Base-by-base conservation (phyloP, 352 stramenopile genomes). In the Globisporangium camurandrum region DNA sequence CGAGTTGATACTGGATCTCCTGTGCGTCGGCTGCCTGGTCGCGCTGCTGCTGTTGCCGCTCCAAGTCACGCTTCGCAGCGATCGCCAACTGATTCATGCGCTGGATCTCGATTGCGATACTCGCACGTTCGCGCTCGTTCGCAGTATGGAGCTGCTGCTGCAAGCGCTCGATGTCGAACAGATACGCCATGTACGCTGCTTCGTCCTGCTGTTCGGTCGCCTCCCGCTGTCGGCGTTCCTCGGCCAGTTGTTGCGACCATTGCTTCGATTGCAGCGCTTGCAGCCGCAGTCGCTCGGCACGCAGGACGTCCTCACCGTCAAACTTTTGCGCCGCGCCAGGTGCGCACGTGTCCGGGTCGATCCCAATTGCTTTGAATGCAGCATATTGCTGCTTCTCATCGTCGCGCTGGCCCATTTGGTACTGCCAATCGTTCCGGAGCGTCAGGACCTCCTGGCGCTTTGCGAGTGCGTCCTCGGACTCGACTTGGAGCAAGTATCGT, bases 401-500 rank as follows among this genome's bases (percentile, higher is more conserved):
- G 2, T 69, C 57, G 0, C 50, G 37, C 54, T 77, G 51, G 1
- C 49, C 57, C 8, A 44, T 51, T n/a, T 90, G 79, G 17, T 61
- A 45, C 8, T 65, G 47, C 75, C 79, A 90, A 62, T 88, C 74
- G 44, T 82, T 85, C 16, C 69, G 67, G 31, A 91, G 62, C 27
- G 73, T 86, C 24, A 84, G 41, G 26, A 84, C 23, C 55, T 91
- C 76, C 20, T 78, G 67, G 23, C 74, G 74, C 51, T 72, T 76
- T 12, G 68, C 73, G 9, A 80, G 52, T 19, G 71, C 74, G 23
- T 88, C 74, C 33, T 90, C 71, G 0, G 75, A 84, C 55, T 90
- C 79, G 40, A 91, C 63, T 37, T 88, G 76, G n/a, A 87, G 57
- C 66, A 91, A 47, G 56, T 88, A 88, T 16, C 73, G 71, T 23